Percentiles rank a stretch among this genome's conserved stretches.
These are phyloP conservation scores for Entamoeba dispar DNA, from an alignment of 208 protist species.

Conservation along the genomic window DNA sequence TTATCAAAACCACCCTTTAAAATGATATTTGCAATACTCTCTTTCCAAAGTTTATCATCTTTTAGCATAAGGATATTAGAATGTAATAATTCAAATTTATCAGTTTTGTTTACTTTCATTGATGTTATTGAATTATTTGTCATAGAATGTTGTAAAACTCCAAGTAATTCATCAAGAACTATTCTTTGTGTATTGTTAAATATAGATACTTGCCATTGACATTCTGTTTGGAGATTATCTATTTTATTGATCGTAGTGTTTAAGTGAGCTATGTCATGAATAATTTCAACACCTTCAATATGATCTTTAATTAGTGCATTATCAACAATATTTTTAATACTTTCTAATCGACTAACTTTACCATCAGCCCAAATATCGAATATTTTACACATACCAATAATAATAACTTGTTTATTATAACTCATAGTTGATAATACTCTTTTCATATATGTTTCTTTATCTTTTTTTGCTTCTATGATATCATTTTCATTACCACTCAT, in stretches of 20 bases:
- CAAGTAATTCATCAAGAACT: neutral
- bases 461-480: neutral
- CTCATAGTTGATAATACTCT: neutral
- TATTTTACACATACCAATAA: neutral
- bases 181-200: neutral
- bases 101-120: neutral
- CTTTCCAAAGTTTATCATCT: neutral
- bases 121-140: neutral
- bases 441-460: neutral
- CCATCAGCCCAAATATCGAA: neutral
- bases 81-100: neutral
- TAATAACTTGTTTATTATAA: neutral
- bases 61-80: neutral
- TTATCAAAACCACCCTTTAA: neutral
- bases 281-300: neutral
- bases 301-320: too few species aligned
- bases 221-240: neutral
- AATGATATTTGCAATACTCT: neutral
- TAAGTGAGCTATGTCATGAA: neutral
- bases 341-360: neutral
- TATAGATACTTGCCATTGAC: neutral
- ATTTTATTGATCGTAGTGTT: neutral
- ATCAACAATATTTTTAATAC: neutral
- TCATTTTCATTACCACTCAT: neutral
- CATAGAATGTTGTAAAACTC: neutral